A percentile compares a stretch with the other conserved stretches of the same genome.
These are phyloP conservation scores for Tricholoma flavovirens DNA, from an alignment of 768 basidiomycete species.

Conservation along the genomic window DNA sequence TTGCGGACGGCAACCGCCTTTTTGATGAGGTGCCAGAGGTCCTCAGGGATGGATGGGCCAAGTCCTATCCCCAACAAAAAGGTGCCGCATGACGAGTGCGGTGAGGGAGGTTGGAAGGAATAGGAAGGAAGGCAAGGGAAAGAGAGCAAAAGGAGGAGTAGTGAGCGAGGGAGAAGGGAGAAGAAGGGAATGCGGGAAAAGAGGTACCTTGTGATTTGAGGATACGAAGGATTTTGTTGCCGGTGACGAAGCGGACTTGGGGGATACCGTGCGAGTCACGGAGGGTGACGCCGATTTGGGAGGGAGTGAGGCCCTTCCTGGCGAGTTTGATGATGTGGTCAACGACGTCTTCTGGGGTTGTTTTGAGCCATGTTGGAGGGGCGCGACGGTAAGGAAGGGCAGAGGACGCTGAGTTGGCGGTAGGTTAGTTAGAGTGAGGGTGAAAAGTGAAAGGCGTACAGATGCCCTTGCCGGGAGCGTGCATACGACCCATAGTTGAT, in stretches of 20 bases:
- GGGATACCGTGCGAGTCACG: conserved; percentile 98
- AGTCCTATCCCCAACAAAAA: conserved; percentile 76
- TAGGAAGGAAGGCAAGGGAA: conserved; percentile 8
- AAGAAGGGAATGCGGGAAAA: conserved; percentile 12
- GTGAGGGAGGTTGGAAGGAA: conserved; percentile 7
- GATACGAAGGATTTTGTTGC: conserved; percentile 99
- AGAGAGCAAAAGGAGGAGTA: no score
- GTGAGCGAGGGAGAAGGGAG: conserved; percentile 7
- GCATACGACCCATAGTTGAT: conserved; percentile 91
- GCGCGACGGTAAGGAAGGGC: conserved; percentile 96
- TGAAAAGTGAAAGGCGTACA: conserved; percentile 47
- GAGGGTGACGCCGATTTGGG: conserved; percentile 96
- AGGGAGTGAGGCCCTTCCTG: conserved; percentile 95
- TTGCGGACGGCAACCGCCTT: conserved; percentile 99
- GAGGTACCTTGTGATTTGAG: conserved; percentile 86
- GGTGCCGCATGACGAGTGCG: conserved; percentile 19
- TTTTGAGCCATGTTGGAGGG: conserved; percentile 95
- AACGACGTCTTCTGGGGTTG: conserved; percentile 88
- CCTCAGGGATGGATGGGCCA: conserved; percentile 96
- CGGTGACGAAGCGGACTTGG: conserved; percentile 96
- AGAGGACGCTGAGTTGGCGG: conserved; percentile 65
- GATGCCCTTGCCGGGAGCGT: conserved; percentile 99
- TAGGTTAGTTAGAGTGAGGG: neutral
- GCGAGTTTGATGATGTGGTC: conserved; percentile 98
- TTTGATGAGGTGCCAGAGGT: conserved; percentile 99